Percentiles rank a stretch among this genome's conserved stretches.
phyloP scores from a whole-genome alignment of 306 rosid species.

The Acacia crassicarpa region DNA sequence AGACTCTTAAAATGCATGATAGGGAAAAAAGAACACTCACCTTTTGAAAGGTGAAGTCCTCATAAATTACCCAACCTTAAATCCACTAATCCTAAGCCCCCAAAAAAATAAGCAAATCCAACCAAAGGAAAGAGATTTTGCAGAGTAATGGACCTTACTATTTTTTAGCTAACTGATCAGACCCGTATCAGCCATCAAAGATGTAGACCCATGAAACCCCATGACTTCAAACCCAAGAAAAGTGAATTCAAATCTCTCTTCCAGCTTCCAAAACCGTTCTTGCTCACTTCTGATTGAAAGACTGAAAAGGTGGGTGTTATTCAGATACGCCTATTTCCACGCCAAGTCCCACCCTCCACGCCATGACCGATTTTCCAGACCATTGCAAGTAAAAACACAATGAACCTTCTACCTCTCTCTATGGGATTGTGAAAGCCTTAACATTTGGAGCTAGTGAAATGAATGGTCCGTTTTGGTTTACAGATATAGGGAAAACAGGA shows the following conservation, averaged over 20 bases:
- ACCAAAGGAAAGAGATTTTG: constrained; percentile 5
- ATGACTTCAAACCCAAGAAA: constrained; percentile 35
- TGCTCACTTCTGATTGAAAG: neutral
- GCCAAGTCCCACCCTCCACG: constrained; percentile 39
- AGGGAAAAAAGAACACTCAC: neutral
- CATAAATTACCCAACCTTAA: neutral
- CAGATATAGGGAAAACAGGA: neutral
- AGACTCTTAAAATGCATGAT: neutral
- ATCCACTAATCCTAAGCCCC: constrained; percentile 10
- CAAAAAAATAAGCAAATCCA: constrained; percentile 5
- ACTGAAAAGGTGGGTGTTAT: constrained; percentile 28
- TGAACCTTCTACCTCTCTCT: neutral
- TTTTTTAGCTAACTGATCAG: constrained; percentile 44
- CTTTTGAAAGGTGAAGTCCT: neutral
- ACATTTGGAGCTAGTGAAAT: constrained; percentile 10
- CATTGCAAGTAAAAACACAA: constrained; percentile 41
- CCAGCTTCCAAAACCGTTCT: constrained; percentile 25
- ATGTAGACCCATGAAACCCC: constrained; percentile 29
- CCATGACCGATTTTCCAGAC: constrained; percentile 43
- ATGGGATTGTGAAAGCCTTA: neutral
- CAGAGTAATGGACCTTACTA: constrained; percentile 36
- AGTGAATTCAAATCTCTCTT: constrained; percentile 30
- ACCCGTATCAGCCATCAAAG: constrained; percentile 26
- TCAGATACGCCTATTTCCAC: constrained; percentile 59
- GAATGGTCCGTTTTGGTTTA: constrained; percentile 24